Base-by-base conservation (phyloP, 2,329 filamentous ascomycete genomes). In the Cladophialophora yegresii region DNA sequence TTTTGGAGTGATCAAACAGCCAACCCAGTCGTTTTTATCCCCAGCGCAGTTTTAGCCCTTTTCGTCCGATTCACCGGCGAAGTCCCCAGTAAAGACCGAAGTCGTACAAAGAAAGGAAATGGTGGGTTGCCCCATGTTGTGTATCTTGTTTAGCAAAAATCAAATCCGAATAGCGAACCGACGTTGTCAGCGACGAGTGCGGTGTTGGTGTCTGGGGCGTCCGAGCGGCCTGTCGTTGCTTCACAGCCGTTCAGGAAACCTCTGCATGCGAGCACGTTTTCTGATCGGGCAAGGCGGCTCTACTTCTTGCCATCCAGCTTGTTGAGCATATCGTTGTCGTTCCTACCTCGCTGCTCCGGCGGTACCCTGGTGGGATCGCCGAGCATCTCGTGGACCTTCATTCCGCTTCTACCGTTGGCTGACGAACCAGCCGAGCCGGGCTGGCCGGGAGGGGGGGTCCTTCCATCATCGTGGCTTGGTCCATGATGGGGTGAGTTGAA, bases 271-370 rank as follows among this genome's bases (percentile, higher is more conserved):
- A 28, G 26, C 12, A 6, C 36, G 36, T 16, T 33, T n/a, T 28
- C 45, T 28, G 13, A 55, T 28, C 28, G n/a, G 50, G 23, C 33
- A 22, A 54, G 54, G 54, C 23, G 30, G 30, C 20, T 26, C 33
- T 69, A 70, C 62, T 71, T 71, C 66, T 71, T 71, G 66, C 70
- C 67, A 56, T 71, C 70, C 12, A 71, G 68, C 53, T 71, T 71
- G 67, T 61, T 82, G 45, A 82, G 75, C 80, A 82, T 82, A 62
- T 81, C 78, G 65, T 78, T 82, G 70, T 82, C 80, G 30, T 77
- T 79, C 63, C 76, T 80, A 47, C 77, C 78, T 32, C 80, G 77
- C 28, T 76, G 65, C 26, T 69, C 67, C 12, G 66, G 54, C 26
- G 33, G 40, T 4, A 50, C 58, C 30, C 51, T 58, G 28, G 68